Conservation (phyloP, 2,329 filamentous ascomycete species). For the Herpotrichia juniperi region DNA sequence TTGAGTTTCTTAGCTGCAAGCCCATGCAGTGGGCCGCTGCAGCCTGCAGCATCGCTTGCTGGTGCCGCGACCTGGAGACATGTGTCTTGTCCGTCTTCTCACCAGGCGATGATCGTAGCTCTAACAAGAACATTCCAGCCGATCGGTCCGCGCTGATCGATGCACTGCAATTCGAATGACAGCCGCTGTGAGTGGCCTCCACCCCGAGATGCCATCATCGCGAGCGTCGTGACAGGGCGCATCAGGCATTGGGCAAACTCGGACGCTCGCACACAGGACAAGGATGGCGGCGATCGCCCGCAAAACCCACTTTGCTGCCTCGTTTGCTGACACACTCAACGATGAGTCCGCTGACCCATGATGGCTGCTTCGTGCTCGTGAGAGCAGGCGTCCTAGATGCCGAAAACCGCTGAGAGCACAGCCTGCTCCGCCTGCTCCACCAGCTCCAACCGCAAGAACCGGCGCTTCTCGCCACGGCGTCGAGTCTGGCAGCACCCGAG, state of each 20-base stretch:
- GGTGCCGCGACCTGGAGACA: not conserved
- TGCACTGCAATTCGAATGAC: slow-evolving; percentile 21
- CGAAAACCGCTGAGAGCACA: not conserved
- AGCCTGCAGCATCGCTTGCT: not conserved
- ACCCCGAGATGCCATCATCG: slow-evolving; percentile 34
- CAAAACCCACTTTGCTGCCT: not conserved
- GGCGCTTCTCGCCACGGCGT: slow-evolving; percentile 31
- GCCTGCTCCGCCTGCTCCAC: not conserved
- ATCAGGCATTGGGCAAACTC: slow-evolving; percentile 42
- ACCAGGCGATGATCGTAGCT: too few species aligned
- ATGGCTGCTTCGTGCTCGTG: too few species aligned
- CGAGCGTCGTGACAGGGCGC: slow-evolving; percentile 37
- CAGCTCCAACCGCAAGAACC: not conserved
- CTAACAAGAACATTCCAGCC: not conserved
- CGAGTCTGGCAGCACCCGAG: slow-evolving; percentile 6
- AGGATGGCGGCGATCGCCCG: slow-evolving; percentile 36
- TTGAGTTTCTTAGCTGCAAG: not conserved
- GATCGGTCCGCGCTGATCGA: slow-evolving; percentile 13
- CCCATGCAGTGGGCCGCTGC: slow-evolving; percentile 4
- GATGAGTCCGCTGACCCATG: not conserved
- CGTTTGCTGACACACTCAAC: slow-evolving; percentile 2
- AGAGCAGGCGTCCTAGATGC: not conserved
- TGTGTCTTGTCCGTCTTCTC: too few species aligned
- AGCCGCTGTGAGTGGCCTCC: too few species aligned
- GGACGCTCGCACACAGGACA: slow-evolving; percentile 31